Evolutionary conservation across 139 green algal species (phyloP).

Genomic region (Chlamydomonas asymmetrica): DNA sequence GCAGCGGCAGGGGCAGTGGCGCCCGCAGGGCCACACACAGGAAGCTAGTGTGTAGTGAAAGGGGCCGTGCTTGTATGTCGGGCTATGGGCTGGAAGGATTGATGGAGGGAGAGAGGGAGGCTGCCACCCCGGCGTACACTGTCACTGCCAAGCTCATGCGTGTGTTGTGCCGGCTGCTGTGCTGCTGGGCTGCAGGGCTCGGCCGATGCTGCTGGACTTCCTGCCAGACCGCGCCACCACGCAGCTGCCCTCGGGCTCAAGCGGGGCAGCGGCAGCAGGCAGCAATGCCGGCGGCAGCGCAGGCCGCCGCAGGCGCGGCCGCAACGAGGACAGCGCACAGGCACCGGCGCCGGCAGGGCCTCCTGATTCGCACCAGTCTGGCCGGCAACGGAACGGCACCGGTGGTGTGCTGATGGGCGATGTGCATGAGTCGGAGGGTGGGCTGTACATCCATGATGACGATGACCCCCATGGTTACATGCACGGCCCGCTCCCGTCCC

Average conservation of each 20-base stretch:
- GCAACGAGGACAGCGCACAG: background rate
- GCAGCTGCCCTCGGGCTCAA: background rate
- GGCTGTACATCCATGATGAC: constrained; percentile 69
- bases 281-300: background rate
- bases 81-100: too few relatives aligned
- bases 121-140: background rate
- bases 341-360: background rate
- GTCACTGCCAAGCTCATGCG: background rate
- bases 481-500: background rate
- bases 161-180: background rate
- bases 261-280: background rate
- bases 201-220: constrained; percentile 55
- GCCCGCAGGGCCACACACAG: background rate
- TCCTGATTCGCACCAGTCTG: background rate
- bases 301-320: background rate
- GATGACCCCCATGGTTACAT: constrained; percentile 24
- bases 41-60: background rate
- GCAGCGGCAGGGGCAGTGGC: background rate
- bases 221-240: background rate
- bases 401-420: constrained; percentile 19
- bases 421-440: constrained; percentile 39
- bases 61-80: background rate
- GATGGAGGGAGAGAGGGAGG: too few relatives aligned
- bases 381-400: background rate
- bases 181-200: constrained; percentile 17